phyloP scores from a whole-genome alignment of 345 rosid species.

The Erysimum cheiranthoides region DNA sequence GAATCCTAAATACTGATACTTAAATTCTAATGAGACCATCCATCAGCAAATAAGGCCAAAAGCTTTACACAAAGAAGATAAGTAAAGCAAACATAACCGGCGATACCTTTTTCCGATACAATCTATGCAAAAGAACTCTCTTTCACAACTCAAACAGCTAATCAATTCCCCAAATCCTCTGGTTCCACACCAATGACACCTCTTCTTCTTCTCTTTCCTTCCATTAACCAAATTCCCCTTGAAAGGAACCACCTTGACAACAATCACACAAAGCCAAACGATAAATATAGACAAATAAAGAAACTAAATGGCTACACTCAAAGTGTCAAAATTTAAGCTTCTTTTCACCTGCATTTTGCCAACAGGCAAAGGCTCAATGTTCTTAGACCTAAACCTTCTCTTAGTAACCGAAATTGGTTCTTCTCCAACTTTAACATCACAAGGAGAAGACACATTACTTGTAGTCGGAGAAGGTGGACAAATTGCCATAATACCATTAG shows the following conservation, averaged over 20 bases:
- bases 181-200: slow-evolving; percentile 88
- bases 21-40: slow-evolving; percentile 22
- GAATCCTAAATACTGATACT: slow-evolving; percentile 16
- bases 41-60: slow-evolving; percentile 9
- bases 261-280: slow-evolving; percentile 22
- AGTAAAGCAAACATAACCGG: slow-evolving; percentile 11
- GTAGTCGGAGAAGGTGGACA: slow-evolving; percentile 55
- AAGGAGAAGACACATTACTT: slow-evolving; percentile 59
- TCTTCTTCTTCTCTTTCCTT: slow-evolving; percentile 68
- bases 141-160: slow-evolving; percentile 71
- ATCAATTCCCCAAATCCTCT: slow-evolving; percentile 59
- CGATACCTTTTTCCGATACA: slow-evolving; percentile 72
- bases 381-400: slow-evolving; percentile 83
- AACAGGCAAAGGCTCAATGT: slow-evolving; percentile 74
- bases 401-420: slow-evolving; percentile 50
- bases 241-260: slow-evolving; percentile 61
- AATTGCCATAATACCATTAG: slow-evolving; percentile 93
- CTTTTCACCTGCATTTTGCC: slow-evolving; percentile 68
- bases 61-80: slow-evolving; percentile 6
- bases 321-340: slow-evolving; percentile 2
- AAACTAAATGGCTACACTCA: not conserved
- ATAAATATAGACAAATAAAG: not conserved
- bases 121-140: slow-evolving; percentile 70
- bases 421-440: slow-evolving; percentile 71
- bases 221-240: slow-evolving; percentile 59